Base-by-base conservation (phyloP, 208 protist genomes). In the Crithidia brevicula region DNA sequence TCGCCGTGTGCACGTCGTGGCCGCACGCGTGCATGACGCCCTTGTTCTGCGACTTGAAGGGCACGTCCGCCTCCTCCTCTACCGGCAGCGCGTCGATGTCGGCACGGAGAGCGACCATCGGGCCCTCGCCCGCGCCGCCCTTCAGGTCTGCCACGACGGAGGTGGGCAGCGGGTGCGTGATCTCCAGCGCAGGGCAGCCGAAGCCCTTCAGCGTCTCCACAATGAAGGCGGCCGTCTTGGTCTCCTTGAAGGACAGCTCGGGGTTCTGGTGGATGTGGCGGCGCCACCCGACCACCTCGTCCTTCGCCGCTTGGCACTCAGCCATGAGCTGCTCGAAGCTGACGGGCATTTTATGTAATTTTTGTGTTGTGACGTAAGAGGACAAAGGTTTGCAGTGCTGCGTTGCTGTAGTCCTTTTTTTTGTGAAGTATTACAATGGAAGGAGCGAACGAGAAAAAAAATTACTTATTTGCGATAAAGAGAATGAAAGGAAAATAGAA, bases 1-100 rank as follows among this genome's bases (percentile, higher is more conserved):
- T 92, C 34, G 86, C 81, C 6, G 83, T 81, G 71, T 89, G 83
- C 20, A 83, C 75, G 64, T 92, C 82, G 72, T 89, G 80, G 15
- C 86, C 82, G 66, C 86, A 85, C 46, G 82, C 86, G 72, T 92
- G 86, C 86, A 92, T 89, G 36, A 84, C 81, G 50, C 83, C 81
- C 43, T 67, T 77, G 22, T 58, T 56, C 65, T 72, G 78, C 4
- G 86, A 89, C 67, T 68, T 84, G 73, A 89, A 92, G 23, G 77
- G 60, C 74, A 87, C 83, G 23, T 77, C 80, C 61, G 68, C 82
- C 57, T 87, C 81, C 70, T 92, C 86, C 49, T 85, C 70, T 27
- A 88, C 63, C 23, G 83, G 86, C 52, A 89, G 78, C 18, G 86
- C 86, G 57, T 92, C 86, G 56, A 92, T 92, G 62, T 89, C 81